Conservation (phyloP, 768 basidiomycete species). For the Stropharia rugosoannulata region DNA sequence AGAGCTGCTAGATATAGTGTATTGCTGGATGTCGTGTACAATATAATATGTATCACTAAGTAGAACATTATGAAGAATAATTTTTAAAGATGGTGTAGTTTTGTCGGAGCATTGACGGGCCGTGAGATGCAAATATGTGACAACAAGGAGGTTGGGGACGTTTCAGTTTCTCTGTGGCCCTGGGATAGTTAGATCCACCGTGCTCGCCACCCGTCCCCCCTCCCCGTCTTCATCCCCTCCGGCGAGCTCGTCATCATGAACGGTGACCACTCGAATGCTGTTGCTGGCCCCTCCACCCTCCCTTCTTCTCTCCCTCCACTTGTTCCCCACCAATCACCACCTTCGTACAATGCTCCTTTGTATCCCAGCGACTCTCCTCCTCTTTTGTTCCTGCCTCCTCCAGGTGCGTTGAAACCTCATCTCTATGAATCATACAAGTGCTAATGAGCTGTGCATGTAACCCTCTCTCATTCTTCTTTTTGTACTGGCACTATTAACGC, state of each 20-base stretch:
- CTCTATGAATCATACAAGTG: background rate
- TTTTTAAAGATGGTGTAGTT: background rate
- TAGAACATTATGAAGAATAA: background rate
- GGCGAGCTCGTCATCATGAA: constrained; percentile 31
- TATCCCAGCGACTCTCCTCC: constrained; percentile 26
- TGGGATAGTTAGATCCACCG: constrained; percentile 4
- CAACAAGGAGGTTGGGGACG: constrained; percentile 13
- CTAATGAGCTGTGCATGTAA: background rate
- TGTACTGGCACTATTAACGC: background rate
- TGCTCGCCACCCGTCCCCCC: background rate
- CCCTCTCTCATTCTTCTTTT: background rate
- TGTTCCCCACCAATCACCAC: constrained; percentile 28
- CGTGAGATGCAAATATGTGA: constrained; percentile 8
- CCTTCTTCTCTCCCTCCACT: constrained; percentile 30
- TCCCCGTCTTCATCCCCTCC: constrained; percentile 21
- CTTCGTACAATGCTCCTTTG: constrained; percentile 20
- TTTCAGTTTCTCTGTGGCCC: constrained; percentile 13
- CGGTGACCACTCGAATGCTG: constrained; percentile 47
- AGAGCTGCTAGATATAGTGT: background rate
- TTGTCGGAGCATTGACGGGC: background rate
- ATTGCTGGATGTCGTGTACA: constrained; percentile 1
- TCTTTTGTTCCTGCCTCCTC: constrained; percentile 39
- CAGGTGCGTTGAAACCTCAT: constrained; percentile 29
- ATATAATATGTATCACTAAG: constrained; percentile 1
- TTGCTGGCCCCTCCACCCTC: constrained; percentile 60